Evolutionary conservation across 169 alveolate genomes (phyloP), one percentile per base, ranked within the genome.

Genomic region (Amoebophrya sp.): DNA sequence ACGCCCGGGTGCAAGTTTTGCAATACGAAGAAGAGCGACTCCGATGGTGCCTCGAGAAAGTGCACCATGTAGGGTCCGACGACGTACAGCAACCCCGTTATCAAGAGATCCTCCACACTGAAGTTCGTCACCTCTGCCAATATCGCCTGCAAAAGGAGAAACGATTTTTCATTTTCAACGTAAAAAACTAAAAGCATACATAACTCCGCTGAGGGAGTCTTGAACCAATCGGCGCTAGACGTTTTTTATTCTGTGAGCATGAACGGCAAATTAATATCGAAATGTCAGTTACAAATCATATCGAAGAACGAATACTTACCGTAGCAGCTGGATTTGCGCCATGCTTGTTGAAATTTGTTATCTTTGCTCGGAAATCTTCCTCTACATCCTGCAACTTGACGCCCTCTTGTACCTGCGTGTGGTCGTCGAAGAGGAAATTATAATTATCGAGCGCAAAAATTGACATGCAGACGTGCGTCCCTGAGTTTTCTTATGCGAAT

Each of bases 21-120:
- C 7, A 66, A 25, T 2, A 66, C 83, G 83, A 7, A 66, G 83
- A 66, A 66, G 32, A 66, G 83, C 10, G 83, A n/a, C 35, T 66
- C 83, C 32, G 38, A 7, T 2, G 83, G 83, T 25, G 35, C 83
- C 32, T 66, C 83, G 83, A 66, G 83, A 25, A 66, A 66, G 83
- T 66, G 83, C 32, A 25, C 83, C 10, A 66, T 2, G 83, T 66
- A 66, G 10, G 83, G 35, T 7, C 83, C 83, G 83, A 66, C 32
- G 32, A 66, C 83, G 83, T 66, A 66, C 29, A 66, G 83, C 35
- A 66, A 25, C 7, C 83, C 83, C 83, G 83, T 66, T 66, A 66
- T 66, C 35, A 12, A 1, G 7, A 66, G 7, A 2, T 66, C 83
- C 39, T 66, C 83, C 39, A 66, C 83, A 25, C 10, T 25, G 35